These are phyloP conservation scores for Psilocybe mexicana DNA, from an alignment of 1,284 basidiomycete genomes.

Conservation along the genomic window DNA sequence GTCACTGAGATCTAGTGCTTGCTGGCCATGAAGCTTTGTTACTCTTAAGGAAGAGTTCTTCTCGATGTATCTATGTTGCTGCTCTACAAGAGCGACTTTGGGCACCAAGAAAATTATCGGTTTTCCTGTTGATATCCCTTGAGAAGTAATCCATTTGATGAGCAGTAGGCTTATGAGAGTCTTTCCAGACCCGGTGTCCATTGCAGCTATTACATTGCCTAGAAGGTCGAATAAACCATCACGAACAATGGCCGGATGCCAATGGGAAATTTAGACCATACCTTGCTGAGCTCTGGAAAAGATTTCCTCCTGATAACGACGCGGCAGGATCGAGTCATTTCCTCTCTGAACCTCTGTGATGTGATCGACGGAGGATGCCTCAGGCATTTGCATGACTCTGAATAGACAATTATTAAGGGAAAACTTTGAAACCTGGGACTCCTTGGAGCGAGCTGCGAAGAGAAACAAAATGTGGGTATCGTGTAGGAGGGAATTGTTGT, in stretches of 20 bases:
- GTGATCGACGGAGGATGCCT: too few species aligned
- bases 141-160: slow-evolving; percentile 70
- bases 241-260: slow-evolving; percentile 1
- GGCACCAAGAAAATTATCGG: slow-evolving; percentile 77
- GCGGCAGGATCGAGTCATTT: slow-evolving; percentile 31
- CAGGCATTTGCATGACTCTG: too few species aligned
- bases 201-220: slow-evolving; percentile 74
- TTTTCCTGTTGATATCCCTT: slow-evolving; percentile 48
- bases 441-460: too few species aligned
- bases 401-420: too few species aligned
- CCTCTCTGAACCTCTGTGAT: neutral
- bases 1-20: slow-evolving; percentile 71
- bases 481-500: too few species aligned
- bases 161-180: slow-evolving; percentile 80
- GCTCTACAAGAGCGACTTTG: slow-evolving; percentile 78
- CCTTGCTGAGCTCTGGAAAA: slow-evolving; percentile 66
- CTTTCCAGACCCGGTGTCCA: slow-evolving; percentile 81
- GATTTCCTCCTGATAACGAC: slow-evolving; percentile 65
- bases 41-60: slow-evolving; percentile 66
- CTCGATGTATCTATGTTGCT: slow-evolving; percentile 73
- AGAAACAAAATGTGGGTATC: too few species aligned
- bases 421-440: too few species aligned
- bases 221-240: neutral
- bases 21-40: slow-evolving; percentile 64
- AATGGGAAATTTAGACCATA: slow-evolving; percentile 14